A percentile compares a stretch with the other conserved stretches of the same genome.
phyloP scores from a whole-genome alignment of 176 grass and related monocot species.

The Triticum timopheevii region DNA sequence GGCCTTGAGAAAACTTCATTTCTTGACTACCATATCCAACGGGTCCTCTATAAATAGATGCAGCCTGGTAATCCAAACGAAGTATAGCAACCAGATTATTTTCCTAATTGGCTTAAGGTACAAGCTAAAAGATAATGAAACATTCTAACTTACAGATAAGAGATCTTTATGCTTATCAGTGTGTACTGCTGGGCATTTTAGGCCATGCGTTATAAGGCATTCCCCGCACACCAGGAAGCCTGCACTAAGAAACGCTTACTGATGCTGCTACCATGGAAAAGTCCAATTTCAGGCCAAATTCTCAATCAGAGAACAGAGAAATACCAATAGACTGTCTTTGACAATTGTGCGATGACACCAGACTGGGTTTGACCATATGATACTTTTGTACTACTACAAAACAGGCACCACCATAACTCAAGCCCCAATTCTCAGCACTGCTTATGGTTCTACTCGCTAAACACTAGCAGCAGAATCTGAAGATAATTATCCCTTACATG shows the following conservation, averaged over 20 bases:
- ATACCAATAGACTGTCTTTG: neutral
- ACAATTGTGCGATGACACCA: neutral
- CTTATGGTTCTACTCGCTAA: neutral
- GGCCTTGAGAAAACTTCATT: neutral
- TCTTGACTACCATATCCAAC: neutral
- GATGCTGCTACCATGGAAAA: neutral
- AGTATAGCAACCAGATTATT: neutral
- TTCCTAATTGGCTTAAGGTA: neutral
- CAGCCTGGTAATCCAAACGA: too few relatives aligned
- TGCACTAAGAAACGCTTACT: neutral
- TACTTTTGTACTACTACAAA: neutral
- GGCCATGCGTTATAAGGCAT: neutral
- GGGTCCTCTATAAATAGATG: neutral
- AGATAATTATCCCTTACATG: neutral
- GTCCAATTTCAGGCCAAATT: neutral
- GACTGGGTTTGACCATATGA: neutral
- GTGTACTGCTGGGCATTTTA: neutral
- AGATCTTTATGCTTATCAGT: neutral
- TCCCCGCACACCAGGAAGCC: neutral
- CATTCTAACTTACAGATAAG: neutral
- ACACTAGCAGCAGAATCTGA: slow-evolving; percentile 5
- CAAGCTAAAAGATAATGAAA: neutral
- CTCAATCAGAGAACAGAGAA: neutral
- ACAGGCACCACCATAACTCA: neutral
- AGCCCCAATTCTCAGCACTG: neutral